Percentiles rank a stretch among this genome's conserved stretches.
These are phyloP conservation scores for Podaxis pistillaris DNA, from an alignment of 768 basidiomycete species.

Conservation along the genomic window DNA sequence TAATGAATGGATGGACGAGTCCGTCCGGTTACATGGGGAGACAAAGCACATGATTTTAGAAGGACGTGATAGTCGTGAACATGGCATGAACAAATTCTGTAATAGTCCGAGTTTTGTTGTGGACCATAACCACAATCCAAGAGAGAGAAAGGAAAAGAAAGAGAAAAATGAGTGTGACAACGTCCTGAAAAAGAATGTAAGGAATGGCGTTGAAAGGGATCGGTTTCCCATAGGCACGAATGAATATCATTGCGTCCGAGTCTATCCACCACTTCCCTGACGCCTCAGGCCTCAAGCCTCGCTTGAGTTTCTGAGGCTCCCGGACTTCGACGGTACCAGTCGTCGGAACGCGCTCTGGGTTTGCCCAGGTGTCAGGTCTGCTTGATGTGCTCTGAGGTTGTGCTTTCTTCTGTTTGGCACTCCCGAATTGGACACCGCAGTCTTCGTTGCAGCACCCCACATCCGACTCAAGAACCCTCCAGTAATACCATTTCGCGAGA, in stretches of 20 bases:
- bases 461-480: conserved; percentile 68
- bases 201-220: conserved; percentile 3
- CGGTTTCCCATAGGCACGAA: neutral
- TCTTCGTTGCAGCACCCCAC: conserved; percentile 57
- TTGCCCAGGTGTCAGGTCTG: neutral
- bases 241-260: neutral
- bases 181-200: conserved; percentile 2
- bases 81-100: conserved; percentile 8
- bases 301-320: conserved; percentile 1
- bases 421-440: conserved; percentile 6
- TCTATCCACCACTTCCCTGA: neutral
- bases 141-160: neutral
- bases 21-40: conserved; percentile 3
- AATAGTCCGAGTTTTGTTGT: neutral
- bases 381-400: neutral
- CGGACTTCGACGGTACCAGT: conserved; percentile 12
- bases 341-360: conserved; percentile 7
- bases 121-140: neutral
- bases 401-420: neutral
- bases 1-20: conserved; percentile 8
- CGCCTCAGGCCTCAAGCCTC: conserved; percentile 1
- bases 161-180: conserved; percentile 10
- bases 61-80: conserved; percentile 13
- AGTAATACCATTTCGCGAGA: conserved; percentile 29
- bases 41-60: conserved; percentile 8